These are phyloP conservation scores for Triangularia setosa DNA, from an alignment of 2,329 filamentous ascomycete genomes.

Conservation along the genomic window DNA sequence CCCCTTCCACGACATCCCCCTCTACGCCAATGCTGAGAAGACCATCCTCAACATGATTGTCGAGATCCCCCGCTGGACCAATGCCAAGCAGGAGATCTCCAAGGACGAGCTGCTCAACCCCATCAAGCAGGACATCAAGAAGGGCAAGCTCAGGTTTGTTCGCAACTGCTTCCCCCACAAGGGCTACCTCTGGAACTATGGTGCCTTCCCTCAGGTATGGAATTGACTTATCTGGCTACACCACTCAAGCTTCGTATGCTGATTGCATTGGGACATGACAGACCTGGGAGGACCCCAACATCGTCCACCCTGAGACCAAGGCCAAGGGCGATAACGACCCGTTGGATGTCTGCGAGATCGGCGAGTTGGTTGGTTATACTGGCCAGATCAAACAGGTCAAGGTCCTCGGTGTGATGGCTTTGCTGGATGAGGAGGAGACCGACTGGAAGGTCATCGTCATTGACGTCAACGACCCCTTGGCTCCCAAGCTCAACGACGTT, in stretches of 20 bases:
- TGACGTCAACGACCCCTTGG: conserved; percentile 95
- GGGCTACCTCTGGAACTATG: conserved; percentile 99
- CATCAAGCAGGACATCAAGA: conserved; percentile 99
- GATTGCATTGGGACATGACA: conserved; percentile 35
- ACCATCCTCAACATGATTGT: conserved; percentile 98
- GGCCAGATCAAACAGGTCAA: conserved; percentile 99
- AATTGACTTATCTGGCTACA: no score
- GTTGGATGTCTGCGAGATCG: conserved; percentile 98
- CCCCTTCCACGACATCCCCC: conserved; percentile 96
- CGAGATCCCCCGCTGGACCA: conserved; percentile 99
- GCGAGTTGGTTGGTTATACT: conserved; percentile 91
- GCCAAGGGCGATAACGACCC: conserved; percentile 99
- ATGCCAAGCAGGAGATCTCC: conserved; percentile 98
- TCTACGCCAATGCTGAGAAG: conserved; percentile 95
- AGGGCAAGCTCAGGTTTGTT: conserved; percentile 98
- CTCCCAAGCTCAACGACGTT: conserved; percentile 93
- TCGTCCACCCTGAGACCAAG: conserved; percentile 97
- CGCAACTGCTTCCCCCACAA: conserved; percentile 99
- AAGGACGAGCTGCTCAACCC: conserved; percentile 98
- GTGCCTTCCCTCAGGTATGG: conserved; percentile 76
- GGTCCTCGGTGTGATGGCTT: conserved; percentile 97
- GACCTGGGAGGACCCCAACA: conserved; percentile 99
- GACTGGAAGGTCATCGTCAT: conserved; percentile 99
- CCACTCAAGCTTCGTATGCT: neutral
- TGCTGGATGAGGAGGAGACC: conserved; percentile 98